Evolutionary conservation across 2,329 filamentous ascomycete genomes (phyloP).

Genomic region (Lachnellula hyalina): DNA sequence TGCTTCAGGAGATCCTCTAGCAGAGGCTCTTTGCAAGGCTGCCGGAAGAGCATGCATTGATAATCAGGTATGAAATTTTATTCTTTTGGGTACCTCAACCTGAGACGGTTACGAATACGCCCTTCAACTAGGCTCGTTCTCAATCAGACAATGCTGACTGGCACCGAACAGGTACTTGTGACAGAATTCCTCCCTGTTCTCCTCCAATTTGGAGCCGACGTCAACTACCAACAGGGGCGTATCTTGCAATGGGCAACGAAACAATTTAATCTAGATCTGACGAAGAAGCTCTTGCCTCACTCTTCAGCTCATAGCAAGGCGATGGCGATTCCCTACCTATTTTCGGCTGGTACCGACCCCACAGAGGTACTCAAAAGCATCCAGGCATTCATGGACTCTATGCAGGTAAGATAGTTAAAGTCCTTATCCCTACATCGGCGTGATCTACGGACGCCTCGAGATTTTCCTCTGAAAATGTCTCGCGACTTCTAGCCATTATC

Average conservation of each 20-base stretch:
- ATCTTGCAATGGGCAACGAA: conserved; percentile 49
- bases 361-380: conserved; percentile 47
- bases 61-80: conserved; percentile 30
- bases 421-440: no score
- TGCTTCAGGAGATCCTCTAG: conserved; percentile 45
- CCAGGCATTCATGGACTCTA: conserved; percentile 49
- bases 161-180: conserved; percentile 37
- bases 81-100: no score
- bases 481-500: no score
- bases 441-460: no score
- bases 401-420: conserved; percentile 30
- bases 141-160: no score
- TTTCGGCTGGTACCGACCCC: conserved; percentile 40
- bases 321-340: conserved; percentile 51
- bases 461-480: no score
- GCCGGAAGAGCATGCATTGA: conserved; percentile 31
- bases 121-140: no score
- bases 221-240: conserved; percentile 49
- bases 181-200: conserved; percentile 44
- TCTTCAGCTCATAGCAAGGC: conserved; percentile 48
- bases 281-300: conserved; percentile 45
- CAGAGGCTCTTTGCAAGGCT: conserved; percentile 49
- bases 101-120: no score
- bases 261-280: conserved; percentile 44
- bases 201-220: conserved; percentile 49